These are phyloP conservation scores for Nepenthes mirabilis DNA, from an alignment of 148 eudicot genomes.

Conservation along the genomic window DNA sequence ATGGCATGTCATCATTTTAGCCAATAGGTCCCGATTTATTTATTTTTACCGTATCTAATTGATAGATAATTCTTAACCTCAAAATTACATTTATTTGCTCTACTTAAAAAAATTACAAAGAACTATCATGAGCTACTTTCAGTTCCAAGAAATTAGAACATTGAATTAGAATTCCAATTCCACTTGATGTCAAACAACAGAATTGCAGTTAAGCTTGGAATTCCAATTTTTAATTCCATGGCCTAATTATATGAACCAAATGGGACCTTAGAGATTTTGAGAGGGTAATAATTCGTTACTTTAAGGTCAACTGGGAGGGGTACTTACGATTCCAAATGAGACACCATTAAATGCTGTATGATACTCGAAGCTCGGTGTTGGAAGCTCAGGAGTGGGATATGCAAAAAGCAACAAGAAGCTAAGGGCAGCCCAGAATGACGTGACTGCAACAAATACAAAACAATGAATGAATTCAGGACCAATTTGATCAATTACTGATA, in stretches of 20 bases:
- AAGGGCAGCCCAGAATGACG: slow-evolving; percentile 82
- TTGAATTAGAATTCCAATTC: too few relatives aligned
- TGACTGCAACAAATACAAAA: slow-evolving; percentile 39
- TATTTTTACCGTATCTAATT: too few relatives aligned
- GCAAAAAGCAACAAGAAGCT: slow-evolving; percentile 87
- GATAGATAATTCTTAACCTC: too few relatives aligned
- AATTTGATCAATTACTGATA: neutral
- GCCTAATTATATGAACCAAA: neutral
- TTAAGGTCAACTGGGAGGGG: neutral
- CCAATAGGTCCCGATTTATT: too few relatives aligned
- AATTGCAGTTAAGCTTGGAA: too few relatives aligned
- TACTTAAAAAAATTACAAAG: too few relatives aligned
- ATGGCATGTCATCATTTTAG: too few relatives aligned
- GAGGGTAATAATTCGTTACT: neutral
- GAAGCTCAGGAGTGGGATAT: slow-evolving; percentile 88
- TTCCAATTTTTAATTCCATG: too few relatives aligned
- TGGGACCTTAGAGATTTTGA: neutral
- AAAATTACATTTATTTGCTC: too few relatives aligned
- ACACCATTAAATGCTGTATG: slow-evolving; percentile 90
- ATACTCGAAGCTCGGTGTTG: slow-evolving; percentile 92
- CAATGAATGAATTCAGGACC: neutral
- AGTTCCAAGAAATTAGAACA: too few relatives aligned
- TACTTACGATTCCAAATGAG: slow-evolving; percentile 92
- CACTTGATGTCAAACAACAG: too few relatives aligned
- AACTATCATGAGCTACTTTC: too few relatives aligned